phyloP scores from a whole-genome alignment of 805 yeast species.

The Jamesozyma lodderae region DNA sequence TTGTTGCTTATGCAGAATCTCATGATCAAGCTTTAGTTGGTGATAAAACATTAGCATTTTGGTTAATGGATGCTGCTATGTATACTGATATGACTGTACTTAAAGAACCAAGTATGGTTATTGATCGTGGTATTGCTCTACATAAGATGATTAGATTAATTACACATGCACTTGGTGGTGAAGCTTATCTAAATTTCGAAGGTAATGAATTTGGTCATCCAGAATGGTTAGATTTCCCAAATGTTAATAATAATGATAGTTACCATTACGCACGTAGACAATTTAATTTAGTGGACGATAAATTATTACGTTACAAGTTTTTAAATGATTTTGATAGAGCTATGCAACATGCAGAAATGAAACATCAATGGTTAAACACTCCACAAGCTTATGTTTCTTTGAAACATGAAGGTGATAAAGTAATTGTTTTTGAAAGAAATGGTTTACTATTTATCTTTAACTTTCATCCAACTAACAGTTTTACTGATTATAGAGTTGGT shows the following conservation, averaged over 20 bases:
- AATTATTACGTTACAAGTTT: constrained; percentile 66
- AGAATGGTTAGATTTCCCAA: constrained; percentile 97
- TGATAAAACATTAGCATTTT: constrained; percentile 90
- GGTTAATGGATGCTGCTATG: constrained; percentile 99
- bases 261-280: constrained; percentile 94
- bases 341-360: constrained; percentile 67
- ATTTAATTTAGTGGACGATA: constrained; percentile 77
- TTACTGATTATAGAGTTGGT: constrained; percentile 83
- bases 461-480: constrained; percentile 80
- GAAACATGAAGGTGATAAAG: constrained; percentile 83
- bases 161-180: constrained; percentile 92
- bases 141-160: constrained; percentile 85
- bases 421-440: constrained; percentile 80
- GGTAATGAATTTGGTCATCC: constrained; percentile 99
- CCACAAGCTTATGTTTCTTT: constrained; percentile 77
- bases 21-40: constrained; percentile 98
- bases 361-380: constrained; percentile 62
- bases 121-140: constrained; percentile 83
- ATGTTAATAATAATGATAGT: constrained; percentile 77
- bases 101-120: constrained; percentile 60
- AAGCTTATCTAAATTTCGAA: constrained; percentile 90
- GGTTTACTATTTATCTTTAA: constrained; percentile 81
- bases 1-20: constrained; percentile 87
- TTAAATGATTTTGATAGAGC: constrained; percentile 77
- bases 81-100: constrained; percentile 86